phyloP scores from a whole-genome alignment of 1,139 yeast species.

The Pneumocystis sp. region DNA sequence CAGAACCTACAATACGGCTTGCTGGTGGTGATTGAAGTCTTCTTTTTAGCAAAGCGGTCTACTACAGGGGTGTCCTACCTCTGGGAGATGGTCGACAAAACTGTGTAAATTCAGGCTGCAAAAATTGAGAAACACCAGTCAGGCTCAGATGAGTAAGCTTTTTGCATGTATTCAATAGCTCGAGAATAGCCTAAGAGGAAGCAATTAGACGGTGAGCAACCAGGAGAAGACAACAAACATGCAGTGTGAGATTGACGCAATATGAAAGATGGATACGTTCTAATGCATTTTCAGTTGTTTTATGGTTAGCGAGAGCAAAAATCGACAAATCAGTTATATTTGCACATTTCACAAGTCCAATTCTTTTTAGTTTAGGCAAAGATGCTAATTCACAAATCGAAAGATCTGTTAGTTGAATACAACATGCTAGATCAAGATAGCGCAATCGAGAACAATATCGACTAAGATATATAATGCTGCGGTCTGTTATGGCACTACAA shows the following conservation, averaged over 20 bases:
- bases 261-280: conserved; percentile 90
- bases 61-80: not conserved
- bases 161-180: conserved; percentile 66
- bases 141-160: conserved; percentile 75
- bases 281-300: conserved; percentile 55
- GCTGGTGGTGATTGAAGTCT: conserved; percentile 80
- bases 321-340: conserved; percentile 81
- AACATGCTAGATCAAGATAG: conserved; percentile 89
- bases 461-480: conserved; percentile 63
- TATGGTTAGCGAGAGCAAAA: conserved; percentile 54
- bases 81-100: conserved; percentile 86
- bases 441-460: conserved; percentile 72
- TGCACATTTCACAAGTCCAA: conserved; percentile 83
- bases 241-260: conserved; percentile 57
- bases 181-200: conserved; percentile 20
- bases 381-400: conserved; percentile 65
- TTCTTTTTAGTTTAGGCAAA: conserved; percentile 69
- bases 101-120: conserved; percentile 69
- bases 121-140: conserved; percentile 83
- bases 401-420: conserved; percentile 75
- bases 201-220: not conserved
- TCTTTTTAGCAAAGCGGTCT: conserved; percentile 18
- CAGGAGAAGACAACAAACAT: conserved; percentile 8
- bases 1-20: conserved; percentile 39
- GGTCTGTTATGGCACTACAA: conserved; percentile 79